Evolutionary conservation across 371 early-diverging fungal genomes (phyloP), one percentile per base, ranked within the genome.

Genomic region (Apophysomyces trapeziformis): DNA sequence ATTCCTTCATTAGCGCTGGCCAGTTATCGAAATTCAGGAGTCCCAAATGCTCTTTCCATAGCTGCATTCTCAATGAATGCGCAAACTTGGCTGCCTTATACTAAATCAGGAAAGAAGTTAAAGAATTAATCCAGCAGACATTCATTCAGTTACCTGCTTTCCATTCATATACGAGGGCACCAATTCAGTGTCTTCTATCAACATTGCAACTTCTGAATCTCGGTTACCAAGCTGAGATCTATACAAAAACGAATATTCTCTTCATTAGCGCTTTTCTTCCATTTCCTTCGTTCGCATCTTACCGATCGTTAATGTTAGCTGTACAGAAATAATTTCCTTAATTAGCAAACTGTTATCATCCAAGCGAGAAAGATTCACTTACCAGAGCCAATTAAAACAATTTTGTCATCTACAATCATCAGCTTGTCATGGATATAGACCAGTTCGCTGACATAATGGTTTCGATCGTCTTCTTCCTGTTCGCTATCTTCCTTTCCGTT

Each of bases 371-470:
- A 18, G 5, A 18, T 38, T 7, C 8, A 3, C 65, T 67, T 85
- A 84, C 87, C 89, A 46, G 93, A 93, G 4, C 98, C 98, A 71
- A 93, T 83, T 18, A 97, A 74, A 32, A 92, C 91, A 57, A 87
- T 77, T 32, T 86, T 84, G 66, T 95, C 96, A 72, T 97, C 98
- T 1, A 94, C 91, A 73, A 97, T 95, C 86, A 96, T 81, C 36
- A 96, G 72, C 72, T 97, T 97, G 69, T 92, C 90, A 78, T 97
- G 98, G 44, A 96, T 89, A 74, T 97, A 96, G 38, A 96, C 80
- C 68, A 92, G 85, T 73, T 97, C 96, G 13, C 93, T 91, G 0
- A 93, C 91, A 70, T 86, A 86, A 60, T 80, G 72, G 7, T 77
- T 68, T 32, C 73, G 65, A 61, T 66, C 69, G 60, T 79, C 75